phyloP scores from a whole-genome alignment of 2,329 filamentous ascomycete genomes.

The Hypoxylon sp. region DNA sequence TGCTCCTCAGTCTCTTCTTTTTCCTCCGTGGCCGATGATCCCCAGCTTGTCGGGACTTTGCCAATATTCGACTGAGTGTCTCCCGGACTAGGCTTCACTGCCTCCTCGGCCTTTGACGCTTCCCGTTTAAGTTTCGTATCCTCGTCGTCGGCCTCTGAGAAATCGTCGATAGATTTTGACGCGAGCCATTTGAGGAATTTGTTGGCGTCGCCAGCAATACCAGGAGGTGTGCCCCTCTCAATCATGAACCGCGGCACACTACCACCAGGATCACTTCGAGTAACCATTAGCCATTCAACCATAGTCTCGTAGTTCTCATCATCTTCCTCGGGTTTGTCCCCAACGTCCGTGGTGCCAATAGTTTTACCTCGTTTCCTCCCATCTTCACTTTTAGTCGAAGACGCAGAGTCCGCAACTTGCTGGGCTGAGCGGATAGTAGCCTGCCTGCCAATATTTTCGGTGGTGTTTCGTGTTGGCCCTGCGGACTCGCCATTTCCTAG shows the following conservation, averaged over 20 bases:
- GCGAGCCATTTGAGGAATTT: slow-evolving; percentile 85
- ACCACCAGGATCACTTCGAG: slow-evolving; percentile 88
- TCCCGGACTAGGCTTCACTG: slow-evolving; percentile 44
- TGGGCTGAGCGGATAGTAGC: slow-evolving; percentile 61
- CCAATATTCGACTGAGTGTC: slow-evolving; percentile 42
- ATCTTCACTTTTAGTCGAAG: slow-evolving; percentile 50
- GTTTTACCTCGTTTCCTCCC: slow-evolving; percentile 54
- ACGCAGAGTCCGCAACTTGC: slow-evolving; percentile 46
- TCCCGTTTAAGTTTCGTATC: slow-evolving; percentile 43
- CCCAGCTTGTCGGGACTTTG: slow-evolving; percentile 29
- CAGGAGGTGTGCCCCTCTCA: slow-evolving; percentile 87
- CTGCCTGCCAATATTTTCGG: slow-evolving; percentile 57
- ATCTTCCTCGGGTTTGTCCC: slow-evolving; percentile 43
- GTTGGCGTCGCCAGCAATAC: slow-evolving; percentile 82
- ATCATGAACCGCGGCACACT: slow-evolving; percentile 92
- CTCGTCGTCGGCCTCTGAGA: slow-evolving; percentile 49
- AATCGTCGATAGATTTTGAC: slow-evolving; percentile 57
- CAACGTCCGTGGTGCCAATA: slow-evolving; percentile 52
- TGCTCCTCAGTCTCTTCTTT: slow-evolving; percentile 48
- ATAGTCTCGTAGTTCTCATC: slow-evolving; percentile 59
- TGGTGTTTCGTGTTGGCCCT: slow-evolving; percentile 49
- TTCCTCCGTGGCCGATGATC: slow-evolving; percentile 44
- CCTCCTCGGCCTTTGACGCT: slow-evolving; percentile 53
- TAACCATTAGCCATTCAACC: slow-evolving; percentile 94
- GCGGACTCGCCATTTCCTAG: slow-evolving; percentile 53